phyloP scores from a whole-genome alignment of 1,139 yeast species.

The Candida pseudocylindracea region DNA sequence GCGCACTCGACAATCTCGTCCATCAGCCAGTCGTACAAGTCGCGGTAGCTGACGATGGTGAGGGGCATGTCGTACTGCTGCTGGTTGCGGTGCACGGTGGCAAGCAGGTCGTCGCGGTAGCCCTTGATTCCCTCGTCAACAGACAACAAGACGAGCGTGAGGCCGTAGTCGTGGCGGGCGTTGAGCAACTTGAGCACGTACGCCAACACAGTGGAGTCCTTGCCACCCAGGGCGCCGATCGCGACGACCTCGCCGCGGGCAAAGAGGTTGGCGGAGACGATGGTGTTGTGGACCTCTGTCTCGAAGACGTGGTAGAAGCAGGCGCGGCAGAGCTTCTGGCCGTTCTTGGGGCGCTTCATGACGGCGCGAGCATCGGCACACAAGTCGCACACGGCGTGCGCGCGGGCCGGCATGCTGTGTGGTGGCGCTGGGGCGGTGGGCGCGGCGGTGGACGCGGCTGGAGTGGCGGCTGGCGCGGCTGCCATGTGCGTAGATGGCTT shows the following conservation, averaged over 20 bases:
- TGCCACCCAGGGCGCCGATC: slow-evolving; percentile 97
- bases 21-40: slow-evolving; percentile 92
- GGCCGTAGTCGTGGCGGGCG: slow-evolving; percentile 73
- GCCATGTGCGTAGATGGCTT: too few relatives aligned
- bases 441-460: too few relatives aligned
- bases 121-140: slow-evolving; percentile 97
- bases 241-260: slow-evolving; percentile 72
- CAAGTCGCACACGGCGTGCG: slow-evolving; percentile 47
- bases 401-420: slow-evolving; percentile 10
- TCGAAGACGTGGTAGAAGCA: slow-evolving; percentile 87
- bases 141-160: slow-evolving; percentile 59
- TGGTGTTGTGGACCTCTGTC: slow-evolving; percentile 87
- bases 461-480: too few relatives aligned
- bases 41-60: slow-evolving; percentile 76
- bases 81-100: slow-evolving; percentile 88
- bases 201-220: slow-evolving; percentile 91
- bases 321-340: slow-evolving; percentile 75
- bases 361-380: slow-evolving; percentile 74
- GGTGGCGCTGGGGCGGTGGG: not conserved
- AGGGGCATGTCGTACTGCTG: slow-evolving; percentile 73
- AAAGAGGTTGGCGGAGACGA: slow-evolving; percentile 46
- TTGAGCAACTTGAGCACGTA: slow-evolving; percentile 70
- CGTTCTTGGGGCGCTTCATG: slow-evolving; percentile 78
- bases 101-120: slow-evolving; percentile 89
- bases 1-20: slow-evolving; percentile 93